A percentile compares a stretch with the other conserved stretches of the same genome.
Evolutionary conservation across 169 alveolate species (phyloP).

Genomic region (Plasmodium ovale): DNA sequence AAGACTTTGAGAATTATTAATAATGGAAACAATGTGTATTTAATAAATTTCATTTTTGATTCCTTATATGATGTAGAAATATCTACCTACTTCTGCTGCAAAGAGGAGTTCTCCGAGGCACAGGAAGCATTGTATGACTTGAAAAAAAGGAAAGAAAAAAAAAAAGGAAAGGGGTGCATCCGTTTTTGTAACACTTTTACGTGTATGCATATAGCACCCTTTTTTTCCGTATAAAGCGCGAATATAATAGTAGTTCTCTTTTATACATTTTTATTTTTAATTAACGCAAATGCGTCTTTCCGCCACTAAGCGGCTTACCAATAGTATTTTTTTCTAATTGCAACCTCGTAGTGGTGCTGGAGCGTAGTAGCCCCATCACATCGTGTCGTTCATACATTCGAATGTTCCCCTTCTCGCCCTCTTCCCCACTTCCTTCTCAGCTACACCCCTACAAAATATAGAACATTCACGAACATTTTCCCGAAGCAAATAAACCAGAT

Average conservation of each 20-base stretch:
- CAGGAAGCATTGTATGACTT: constrained; percentile 21
- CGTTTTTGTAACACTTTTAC: background rate
- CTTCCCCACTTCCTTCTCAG: constrained; percentile 4
- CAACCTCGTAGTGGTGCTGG: no score
- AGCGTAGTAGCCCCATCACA: no score
- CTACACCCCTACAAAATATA: constrained; percentile 35
- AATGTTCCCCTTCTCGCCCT: background rate
- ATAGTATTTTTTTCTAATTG: no score
- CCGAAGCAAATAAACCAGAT: constrained; percentile 39
- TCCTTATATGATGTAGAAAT: constrained; percentile 68
- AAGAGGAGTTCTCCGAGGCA: constrained; percentile 28
- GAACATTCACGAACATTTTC: constrained; percentile 29
- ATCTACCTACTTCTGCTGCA: constrained; percentile 54
- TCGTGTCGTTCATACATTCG: background rate
- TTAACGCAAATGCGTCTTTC: background rate
- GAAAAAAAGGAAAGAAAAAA: background rate
- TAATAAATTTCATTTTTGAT: constrained; percentile 69
- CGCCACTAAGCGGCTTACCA: background rate
- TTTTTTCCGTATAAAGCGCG: background rate
- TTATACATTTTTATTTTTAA: background rate
- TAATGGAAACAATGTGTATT: constrained; percentile 31
- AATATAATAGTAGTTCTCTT: background rate
- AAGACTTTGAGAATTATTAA: constrained; percentile 34
- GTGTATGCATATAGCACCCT: background rate
- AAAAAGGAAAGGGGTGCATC: background rate